Evolutionary conservation across 2,329 filamentous ascomycete species (phyloP), one percentile per base, ranked within the genome.

Genomic region (Onygenales sp.): DNA sequence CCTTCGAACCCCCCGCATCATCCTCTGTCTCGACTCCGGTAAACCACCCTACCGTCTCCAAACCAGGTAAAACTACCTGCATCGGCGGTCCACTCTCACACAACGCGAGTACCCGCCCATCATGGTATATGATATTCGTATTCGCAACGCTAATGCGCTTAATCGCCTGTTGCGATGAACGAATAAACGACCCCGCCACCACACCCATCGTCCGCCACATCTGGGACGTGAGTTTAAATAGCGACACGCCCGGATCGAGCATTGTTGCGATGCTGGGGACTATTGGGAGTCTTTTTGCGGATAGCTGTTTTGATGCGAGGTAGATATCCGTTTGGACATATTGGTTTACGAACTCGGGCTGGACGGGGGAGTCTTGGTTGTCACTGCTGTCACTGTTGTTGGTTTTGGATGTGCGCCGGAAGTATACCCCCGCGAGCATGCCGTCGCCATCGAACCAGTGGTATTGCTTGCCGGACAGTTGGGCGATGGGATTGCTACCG

Each of bases 391-490:
- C 4, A 27, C 17, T 17, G 17, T 27, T 27, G 21, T 27, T 27
- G 21, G 3, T 39, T n/a, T 39, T n/a, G 9, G 36, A 10, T 2
- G 67, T 67, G 2, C 72, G 72, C 32, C 71, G 71, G 63, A 86
- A 88, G 14, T 74, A 73, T 0, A 88, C 83, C 1, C 85, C 85
- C 33, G 80, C 80, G 9, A 88, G 77, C 85, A 88, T 88, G 4
- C 85, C 85, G 63, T 88, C 84, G 34, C 85, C 85, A 59, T 88
- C 85, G 56, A 88, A 88, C 84, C 84, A 87, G 63, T 88, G 85
- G 7, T 81, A 77, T 62, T 85, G 82, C 57, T 82, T 75, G 40
- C 76, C 77, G 2, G 81, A 65, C 52, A 85, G 79, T 54, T 86
- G 83, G 32, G 76, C 76, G 6, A 85, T 72, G 5, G 85, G 84